These are phyloP conservation scores for Miscanthus lutarioriparius DNA, from an alignment of 176 grass and related monocot genomes.

Conservation along the genomic window DNA sequence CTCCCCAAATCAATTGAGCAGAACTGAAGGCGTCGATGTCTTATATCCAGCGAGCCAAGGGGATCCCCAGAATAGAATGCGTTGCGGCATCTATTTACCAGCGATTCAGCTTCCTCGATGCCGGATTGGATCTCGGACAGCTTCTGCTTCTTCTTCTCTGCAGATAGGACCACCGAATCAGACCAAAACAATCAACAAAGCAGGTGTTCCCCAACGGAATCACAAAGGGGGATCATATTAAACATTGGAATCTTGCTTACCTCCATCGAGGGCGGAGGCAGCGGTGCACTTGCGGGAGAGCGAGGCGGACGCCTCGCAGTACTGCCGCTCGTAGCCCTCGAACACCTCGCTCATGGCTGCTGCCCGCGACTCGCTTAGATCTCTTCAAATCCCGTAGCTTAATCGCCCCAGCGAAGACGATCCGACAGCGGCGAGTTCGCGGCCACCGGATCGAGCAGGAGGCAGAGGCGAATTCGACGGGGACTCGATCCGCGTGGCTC, in stretches of 20 bases:
- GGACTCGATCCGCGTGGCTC: background rate
- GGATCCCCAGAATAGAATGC: background rate
- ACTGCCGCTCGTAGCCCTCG: constrained; percentile 91
- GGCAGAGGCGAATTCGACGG: background rate
- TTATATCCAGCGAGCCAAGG: background rate
- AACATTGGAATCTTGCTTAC: constrained; percentile 14
- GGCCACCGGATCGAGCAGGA: constrained; percentile 25
- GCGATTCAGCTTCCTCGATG: constrained; percentile 79
- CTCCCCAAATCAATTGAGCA: constrained; percentile 9
- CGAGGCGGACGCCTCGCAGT: constrained; percentile 79
- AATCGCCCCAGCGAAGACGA: background rate
- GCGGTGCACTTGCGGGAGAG: constrained; percentile 75
- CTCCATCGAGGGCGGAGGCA: constrained; percentile 72
- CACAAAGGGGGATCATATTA: background rate
- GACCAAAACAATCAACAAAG: constrained; percentile 14
- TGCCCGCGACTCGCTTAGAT: constrained; percentile 21
- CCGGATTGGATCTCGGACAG: constrained; percentile 78
- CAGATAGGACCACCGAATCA: constrained; percentile 25
- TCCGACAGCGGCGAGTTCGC: background rate
- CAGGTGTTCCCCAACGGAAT: background rate
- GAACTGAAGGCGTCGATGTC: background rate
- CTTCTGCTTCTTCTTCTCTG: constrained; percentile 90
- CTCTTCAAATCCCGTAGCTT: background rate
- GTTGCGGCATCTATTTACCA: constrained; percentile 52
- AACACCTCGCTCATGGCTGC: constrained; percentile 87